Evolutionary conservation across 768 basidiomycete genomes (phyloP), one percentile per base, ranked within the genome.

Genomic region (Tricholoma saponaceum): DNA sequence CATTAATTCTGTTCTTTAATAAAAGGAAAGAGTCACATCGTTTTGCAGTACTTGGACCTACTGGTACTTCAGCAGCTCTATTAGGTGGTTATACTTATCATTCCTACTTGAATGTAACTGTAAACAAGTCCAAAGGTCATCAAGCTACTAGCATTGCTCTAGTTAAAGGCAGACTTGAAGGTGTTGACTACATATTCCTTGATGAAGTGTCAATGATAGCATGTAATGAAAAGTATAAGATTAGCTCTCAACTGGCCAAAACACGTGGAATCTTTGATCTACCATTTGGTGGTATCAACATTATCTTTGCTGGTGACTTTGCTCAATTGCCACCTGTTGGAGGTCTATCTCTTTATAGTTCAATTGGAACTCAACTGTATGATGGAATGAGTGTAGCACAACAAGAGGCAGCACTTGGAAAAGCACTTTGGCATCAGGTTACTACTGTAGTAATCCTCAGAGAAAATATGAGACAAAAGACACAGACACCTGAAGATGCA

Each of bases 141-240:
- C 10, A 49, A 49, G 46, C 46, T 49, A 28, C 46, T 7, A 49
- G 28, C n/a, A 49, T 49, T 28, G 46, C 46, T 49, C 28, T 16
- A 23, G 22, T 49, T 23, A 23, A 28, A 49, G 22, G 28, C 22
- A 49, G 16, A 28, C 22, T 49, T 16, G 46, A 12, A 12, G 59
- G 64, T 25, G 66, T 74, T 0, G 66, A 74, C 10, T 72, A 72
- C 61, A 53, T 76, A 0, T 69, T 76, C 25, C 32, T 75, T 0
- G 71, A 76, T 63, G 74, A 76, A 54, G 59, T 75, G 0, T 75
- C 73, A 1, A 76, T 76, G 75, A 39, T 74, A 1, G 61, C 66
- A 0, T 69, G 67, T 50, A 4, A 43, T 22, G 63, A 64, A 28
- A 23, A 71, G n/a, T 67, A 70, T 39, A 58, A 51, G 2, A 68